Evolutionary conservation across 148 eudicot genomes (phyloP).

Genomic region (Vaccinium corymbosum): DNA sequence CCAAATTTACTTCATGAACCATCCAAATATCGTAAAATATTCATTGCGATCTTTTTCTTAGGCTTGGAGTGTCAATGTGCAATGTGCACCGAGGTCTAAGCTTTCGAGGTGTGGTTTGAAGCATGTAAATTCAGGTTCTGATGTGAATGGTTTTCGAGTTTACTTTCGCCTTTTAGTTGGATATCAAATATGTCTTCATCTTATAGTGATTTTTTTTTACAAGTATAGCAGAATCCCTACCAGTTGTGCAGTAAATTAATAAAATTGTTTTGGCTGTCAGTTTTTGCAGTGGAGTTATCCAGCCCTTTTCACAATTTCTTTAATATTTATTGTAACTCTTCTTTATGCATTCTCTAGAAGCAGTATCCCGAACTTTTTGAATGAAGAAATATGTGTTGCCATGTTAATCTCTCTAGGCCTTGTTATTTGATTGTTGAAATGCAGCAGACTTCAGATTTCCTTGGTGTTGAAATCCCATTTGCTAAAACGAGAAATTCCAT

Average conservation of each 20-base stretch:
- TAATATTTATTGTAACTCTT: neutral
- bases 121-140: neutral
- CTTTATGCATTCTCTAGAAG: neutral
- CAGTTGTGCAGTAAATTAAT: neutral
- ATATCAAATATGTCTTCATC: neutral
- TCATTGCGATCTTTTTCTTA: constrained; percentile 8
- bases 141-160: constrained; percentile 7
- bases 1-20: neutral
- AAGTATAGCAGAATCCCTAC: neutral
- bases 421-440: neutral
- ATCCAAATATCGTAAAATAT: constrained; percentile 12
- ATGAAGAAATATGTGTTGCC: neutral
- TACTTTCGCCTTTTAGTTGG: neutral
- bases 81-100: constrained; percentile 12
- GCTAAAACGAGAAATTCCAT: no score
- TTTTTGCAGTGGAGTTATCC: neutral
- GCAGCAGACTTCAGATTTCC: neutral
- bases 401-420: neutral
- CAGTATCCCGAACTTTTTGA: neutral
- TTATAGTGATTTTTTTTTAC: neutral
- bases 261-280: neutral
- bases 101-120: constrained; percentile 5
- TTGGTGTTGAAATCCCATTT: neutral
- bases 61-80: constrained; percentile 20
- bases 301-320: neutral